phyloP scores from a whole-genome alignment of 768 basidiomycete species.

The Crepidotus variabilis region DNA sequence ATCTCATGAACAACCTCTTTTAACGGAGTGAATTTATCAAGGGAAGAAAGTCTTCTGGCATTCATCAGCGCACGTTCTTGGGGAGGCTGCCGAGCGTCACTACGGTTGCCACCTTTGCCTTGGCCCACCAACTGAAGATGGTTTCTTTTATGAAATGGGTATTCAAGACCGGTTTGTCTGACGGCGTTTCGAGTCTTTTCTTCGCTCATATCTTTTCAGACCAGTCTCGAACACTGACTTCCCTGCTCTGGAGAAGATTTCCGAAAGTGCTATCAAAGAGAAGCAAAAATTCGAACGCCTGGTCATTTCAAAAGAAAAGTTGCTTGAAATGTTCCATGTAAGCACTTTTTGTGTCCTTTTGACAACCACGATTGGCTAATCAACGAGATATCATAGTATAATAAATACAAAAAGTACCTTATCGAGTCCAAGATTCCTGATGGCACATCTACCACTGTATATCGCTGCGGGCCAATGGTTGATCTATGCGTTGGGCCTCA shows the following conservation, averaged over 20 bases:
- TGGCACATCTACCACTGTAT: conserved; percentile 94
- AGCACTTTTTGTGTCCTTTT: conserved; percentile 19
- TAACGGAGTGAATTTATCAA: conserved; percentile 19
- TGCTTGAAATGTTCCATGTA: conserved; percentile 95
- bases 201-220: conserved; percentile 31
- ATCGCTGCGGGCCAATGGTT: conserved; percentile 97
- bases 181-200: not conserved
- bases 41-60: conserved; percentile 99
- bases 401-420: conserved; percentile 96
- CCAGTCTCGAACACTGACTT: conserved; percentile 82
- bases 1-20: not conserved
- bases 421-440: conserved; percentile 96
- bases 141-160: conserved; percentile 99
- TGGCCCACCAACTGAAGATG: conserved; percentile 95
- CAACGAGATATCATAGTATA: conserved; percentile 65
- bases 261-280: conserved; percentile 88
- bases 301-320: conserved; percentile 89
- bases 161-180: conserved; percentile 67
- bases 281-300: conserved; percentile 97
- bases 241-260: conserved; percentile 82
- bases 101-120: conserved; percentile 97
- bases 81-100: conserved; percentile 93
- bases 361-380: not conserved
- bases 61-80: conserved; percentile 96
- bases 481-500: conserved; percentile 97